Evolutionary conservation across 169 alveolate species (phyloP).

Genomic region (Cryptosporidium viatorum): DNA sequence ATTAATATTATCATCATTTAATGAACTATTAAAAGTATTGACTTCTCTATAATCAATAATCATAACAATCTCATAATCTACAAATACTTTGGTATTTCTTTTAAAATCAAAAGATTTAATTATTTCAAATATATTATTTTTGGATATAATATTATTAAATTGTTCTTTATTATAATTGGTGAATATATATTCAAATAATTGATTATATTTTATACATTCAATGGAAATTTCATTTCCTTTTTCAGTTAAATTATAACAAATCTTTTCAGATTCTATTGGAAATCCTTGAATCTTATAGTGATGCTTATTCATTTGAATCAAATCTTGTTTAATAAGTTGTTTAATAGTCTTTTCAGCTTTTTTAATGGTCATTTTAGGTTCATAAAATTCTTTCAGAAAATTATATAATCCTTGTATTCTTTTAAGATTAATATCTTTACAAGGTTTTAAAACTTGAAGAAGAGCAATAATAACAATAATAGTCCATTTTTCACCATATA

Average conservation of each 20-base stretch:
- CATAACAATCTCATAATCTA: slow-evolving; percentile 68
- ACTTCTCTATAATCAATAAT: slow-evolving; percentile 70
- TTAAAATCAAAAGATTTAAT: neutral
- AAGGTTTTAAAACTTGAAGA: neutral
- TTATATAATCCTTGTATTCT: slow-evolving; percentile 15
- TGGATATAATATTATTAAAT: neutral
- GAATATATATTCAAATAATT: neutral
- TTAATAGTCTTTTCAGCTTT: slow-evolving; percentile 43
- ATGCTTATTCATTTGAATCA: neutral
- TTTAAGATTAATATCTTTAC: neutral
- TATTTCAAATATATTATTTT: neutral
- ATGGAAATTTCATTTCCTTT: slow-evolving; percentile 11
- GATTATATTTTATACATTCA: slow-evolving; percentile 15
- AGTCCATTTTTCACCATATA: slow-evolving; percentile 56
- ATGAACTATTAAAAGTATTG: slow-evolving; percentile 1
- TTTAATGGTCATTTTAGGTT: slow-evolving; percentile 25
- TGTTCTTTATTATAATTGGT: slow-evolving; percentile 11
- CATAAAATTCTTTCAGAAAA: neutral
- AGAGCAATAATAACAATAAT: slow-evolving; percentile 26
- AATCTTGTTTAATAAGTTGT: slow-evolving; percentile 8
- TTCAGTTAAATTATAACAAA: slow-evolving; percentile 4
- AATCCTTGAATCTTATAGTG: slow-evolving; percentile 4
- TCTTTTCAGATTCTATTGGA: slow-evolving; percentile 55
- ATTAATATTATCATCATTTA: neutral
- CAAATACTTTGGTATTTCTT: slow-evolving; percentile 5